Evolutionary conservation across 225 moss, liverwort and hornwort genomes (phyloP).

Genomic region (Anthoceros angustus): DNA sequence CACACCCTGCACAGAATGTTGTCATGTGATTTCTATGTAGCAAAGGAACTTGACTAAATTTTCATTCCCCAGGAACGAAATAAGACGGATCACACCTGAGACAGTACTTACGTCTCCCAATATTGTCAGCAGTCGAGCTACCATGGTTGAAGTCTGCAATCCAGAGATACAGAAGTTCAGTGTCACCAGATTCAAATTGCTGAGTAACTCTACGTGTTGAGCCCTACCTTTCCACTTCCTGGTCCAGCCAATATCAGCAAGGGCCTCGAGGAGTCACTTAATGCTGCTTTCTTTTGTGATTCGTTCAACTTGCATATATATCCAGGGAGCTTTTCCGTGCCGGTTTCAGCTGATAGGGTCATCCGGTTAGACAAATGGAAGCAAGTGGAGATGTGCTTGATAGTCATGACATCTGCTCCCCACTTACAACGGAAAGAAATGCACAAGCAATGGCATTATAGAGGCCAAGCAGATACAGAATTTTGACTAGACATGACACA

Average conservation of each 20-base stretch:
- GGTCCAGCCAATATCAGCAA: conserved; percentile 86
- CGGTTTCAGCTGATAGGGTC: conserved; percentile 7
- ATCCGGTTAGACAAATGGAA: conserved; percentile 7
- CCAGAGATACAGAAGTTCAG: conserved; percentile 17
- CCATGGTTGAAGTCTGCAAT: conserved; percentile 52
- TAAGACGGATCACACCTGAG: not conserved
- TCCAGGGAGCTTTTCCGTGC: conserved; percentile 17
- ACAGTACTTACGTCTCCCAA: conserved; percentile 25
- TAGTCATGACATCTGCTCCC: not conserved
- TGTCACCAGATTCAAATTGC: not conserved
- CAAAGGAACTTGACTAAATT: too few relatives aligned
- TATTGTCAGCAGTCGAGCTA: conserved; percentile 38
- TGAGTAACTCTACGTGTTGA: not conserved
- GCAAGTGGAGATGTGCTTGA: not conserved
- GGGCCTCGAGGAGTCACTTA: conserved; percentile 55
- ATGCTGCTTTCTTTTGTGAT: conserved; percentile 66
- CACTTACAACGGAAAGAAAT: too few relatives aligned
- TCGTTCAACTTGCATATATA: conserved; percentile 48
- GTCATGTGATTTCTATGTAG: not conserved
- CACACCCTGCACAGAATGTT: conserved; percentile 33
- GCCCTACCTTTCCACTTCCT: conserved; percentile 86
- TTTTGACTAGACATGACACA: too few relatives aligned
- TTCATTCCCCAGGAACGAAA: not conserved
- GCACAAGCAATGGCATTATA: too few relatives aligned
- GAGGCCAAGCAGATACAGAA: too few relatives aligned